Conservation (phyloP, 176 grass and related monocot species). For the Bonia amplexicaulis region DNA sequence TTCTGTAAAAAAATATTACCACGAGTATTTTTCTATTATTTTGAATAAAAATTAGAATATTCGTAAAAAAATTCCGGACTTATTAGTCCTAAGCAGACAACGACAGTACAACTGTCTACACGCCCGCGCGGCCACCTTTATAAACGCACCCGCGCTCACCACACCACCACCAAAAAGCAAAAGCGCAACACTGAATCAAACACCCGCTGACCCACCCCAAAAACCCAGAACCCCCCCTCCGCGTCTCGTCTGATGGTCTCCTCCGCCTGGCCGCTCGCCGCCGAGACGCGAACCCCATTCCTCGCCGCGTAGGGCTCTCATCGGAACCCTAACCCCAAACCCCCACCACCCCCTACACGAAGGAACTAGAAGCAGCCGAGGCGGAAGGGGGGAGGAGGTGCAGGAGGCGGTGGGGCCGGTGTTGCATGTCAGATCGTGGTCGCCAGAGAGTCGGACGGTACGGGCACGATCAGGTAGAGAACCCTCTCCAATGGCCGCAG, state of each 20-base stretch:
- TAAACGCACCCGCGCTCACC: not conserved
- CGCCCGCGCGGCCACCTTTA: too few species aligned
- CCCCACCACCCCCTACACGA: not conserved
- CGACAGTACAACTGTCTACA: too few species aligned
- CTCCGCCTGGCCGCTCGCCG: not conserved
- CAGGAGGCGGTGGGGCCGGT: not conserved
- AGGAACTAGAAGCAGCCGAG: not conserved
- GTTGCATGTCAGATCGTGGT: constrained; percentile 47
- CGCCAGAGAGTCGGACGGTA: constrained; percentile 7
- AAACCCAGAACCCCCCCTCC: not conserved
- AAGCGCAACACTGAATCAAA: not conserved
- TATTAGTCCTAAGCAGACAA: too few species aligned
- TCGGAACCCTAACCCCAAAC: not conserved
- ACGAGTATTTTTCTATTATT: too few species aligned
- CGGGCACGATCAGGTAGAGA: constrained; percentile 43
- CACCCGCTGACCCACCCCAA: not conserved
- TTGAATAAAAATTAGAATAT: too few species aligned
- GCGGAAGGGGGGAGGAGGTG: too few species aligned
- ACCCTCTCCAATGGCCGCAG: constrained; percentile 63
- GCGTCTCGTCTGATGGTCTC: not conserved
- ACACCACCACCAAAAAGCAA: not conserved
- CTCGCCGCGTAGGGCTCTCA: not conserved
- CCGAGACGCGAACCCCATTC: not conserved
- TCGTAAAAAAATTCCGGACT: too few species aligned
- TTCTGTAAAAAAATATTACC: too few species aligned